Percentiles rank a stretch among this genome's conserved stretches.
These are phyloP conservation scores for Trichoderma sp. DNA, from an alignment of 2,329 filamentous ascomycete genomes.

Conservation along the genomic window DNA sequence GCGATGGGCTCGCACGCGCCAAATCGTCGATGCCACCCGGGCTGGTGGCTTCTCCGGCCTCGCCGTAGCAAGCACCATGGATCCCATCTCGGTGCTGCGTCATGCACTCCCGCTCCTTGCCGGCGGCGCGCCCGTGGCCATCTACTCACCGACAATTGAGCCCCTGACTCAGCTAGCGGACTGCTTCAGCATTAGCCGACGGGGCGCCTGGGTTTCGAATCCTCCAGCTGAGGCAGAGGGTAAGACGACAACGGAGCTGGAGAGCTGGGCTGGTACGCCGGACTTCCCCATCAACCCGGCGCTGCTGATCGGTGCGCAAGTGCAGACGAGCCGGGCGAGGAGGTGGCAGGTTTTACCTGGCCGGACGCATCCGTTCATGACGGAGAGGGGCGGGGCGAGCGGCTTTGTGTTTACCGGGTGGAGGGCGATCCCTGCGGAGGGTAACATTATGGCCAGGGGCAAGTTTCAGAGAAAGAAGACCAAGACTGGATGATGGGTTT, in stretches of 20 bases:
- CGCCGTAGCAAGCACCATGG: constrained; percentile 78
- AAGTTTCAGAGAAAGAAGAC: constrained; percentile 63
- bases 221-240: constrained; percentile 47
- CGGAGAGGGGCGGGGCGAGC: constrained; percentile 77
- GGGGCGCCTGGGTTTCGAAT: constrained; percentile 67
- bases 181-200: constrained; percentile 75
- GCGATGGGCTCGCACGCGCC: constrained; percentile 69
- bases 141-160: constrained; percentile 81
- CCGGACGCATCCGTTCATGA: constrained; percentile 93
- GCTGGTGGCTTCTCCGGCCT: constrained; percentile 79
- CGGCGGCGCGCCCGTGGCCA: constrained; percentile 78
- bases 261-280: constrained; percentile 56
- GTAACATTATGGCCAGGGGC: constrained; percentile 78
- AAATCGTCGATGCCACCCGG: constrained; percentile 71
- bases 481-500: constrained; percentile 29
- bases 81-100: constrained; percentile 70
- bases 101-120: constrained; percentile 75
- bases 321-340: constrained; percentile 77
- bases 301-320: constrained; percentile 69
- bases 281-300: constrained; percentile 89
- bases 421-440: constrained; percentile 74
- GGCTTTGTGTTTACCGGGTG: constrained; percentile 86
- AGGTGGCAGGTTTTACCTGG: constrained; percentile 90
- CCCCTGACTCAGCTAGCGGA: constrained; percentile 75
- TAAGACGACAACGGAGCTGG: constrained; percentile 47